Evolutionary conservation across 257 asterid species (phyloP).

Genomic region (Nicotiana sylvestris): DNA sequence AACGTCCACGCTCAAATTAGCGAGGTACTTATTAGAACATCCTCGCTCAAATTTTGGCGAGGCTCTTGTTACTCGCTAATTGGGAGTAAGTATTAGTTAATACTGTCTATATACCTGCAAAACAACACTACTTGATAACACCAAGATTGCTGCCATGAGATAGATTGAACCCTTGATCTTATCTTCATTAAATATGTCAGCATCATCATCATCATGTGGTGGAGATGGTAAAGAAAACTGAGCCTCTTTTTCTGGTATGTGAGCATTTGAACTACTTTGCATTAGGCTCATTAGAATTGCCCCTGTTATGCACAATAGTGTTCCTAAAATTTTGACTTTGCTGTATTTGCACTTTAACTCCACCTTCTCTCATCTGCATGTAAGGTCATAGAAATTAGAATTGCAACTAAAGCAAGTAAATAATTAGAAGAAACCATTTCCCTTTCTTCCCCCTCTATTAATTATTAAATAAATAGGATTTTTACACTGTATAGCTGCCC

Average conservation of each 20-base stretch:
- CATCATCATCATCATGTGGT: neutral
- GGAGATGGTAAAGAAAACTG: slow-evolving; percentile 13
- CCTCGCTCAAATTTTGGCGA: no score
- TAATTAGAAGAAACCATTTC: neutral
- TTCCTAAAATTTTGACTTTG: slow-evolving; percentile 64
- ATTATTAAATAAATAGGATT: no score
- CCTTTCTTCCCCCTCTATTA: no score
- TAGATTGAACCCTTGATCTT: slow-evolving; percentile 55
- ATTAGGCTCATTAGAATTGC: slow-evolving; percentile 65
- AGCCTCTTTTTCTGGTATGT: neutral
- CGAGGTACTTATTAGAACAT: no score
- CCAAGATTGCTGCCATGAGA: slow-evolving; percentile 65
- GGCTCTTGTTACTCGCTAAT: no score
- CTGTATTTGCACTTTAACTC: slow-evolving; percentile 63
- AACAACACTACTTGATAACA: slow-evolving; percentile 59
- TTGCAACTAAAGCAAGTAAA: neutral
- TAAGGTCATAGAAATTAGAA: neutral
- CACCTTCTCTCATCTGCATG: slow-evolving; percentile 65
- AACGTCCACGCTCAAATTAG: no score
- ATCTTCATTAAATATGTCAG: slow-evolving; percentile 26
- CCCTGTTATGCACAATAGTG: slow-evolving; percentile 66
- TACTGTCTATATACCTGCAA: slow-evolving; percentile 50
- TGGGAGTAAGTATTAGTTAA: no score
- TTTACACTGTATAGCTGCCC: no score
- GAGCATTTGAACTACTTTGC: slow-evolving; percentile 39